Base-by-base conservation (phyloP, 371 early-diverging fungal species). In the Syncephalastrum sp. region DNA sequence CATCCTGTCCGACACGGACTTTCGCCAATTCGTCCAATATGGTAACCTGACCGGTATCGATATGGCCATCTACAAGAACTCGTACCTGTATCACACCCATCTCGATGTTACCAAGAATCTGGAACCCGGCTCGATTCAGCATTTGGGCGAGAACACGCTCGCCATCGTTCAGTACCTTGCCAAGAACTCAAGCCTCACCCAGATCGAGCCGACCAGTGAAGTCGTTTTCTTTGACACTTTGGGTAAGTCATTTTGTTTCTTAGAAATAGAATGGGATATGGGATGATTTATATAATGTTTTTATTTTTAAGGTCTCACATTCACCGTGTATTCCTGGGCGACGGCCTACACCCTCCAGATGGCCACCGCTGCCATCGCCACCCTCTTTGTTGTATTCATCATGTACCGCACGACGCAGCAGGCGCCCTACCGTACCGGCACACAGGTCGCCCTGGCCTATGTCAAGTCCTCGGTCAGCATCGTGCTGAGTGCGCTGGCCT, bases 1-100 rank as follows among this genome's bases (percentile, higher is more conserved):
- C 33, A 82, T 91, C 47, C 61, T 87, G 14, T 82, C 83, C 12
- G 91, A 91, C 60, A 91, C 91, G 1, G 91, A 91, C 59, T 91
- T 83, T 66, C 71, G 88, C 57, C 89, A 88, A 56, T 91, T 89
- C 70, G 84, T 86, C 7, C 77, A 84, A 42, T 82, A 89, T 50
- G 89, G 87, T 43, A 82, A 83, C 54, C 55, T 87, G 61, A 76
- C 81, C 19, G 85, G 83, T 46, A 68, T 88, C 52, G 91, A 91
- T 59, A 79, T 88, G 84, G 89, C 89, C 1, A 82, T 85, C 33
- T 89, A 89, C 69, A 83, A 84, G 65, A 86, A 85, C 61, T 81
- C 81, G 6, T 87, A 87, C 54, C 58, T 86, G 17, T 91, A 91
- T 57, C 91, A 91, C 57, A 89, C 91, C 2, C 85, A 86, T 65